Conservation (phyloP, 805 yeast genomes). For the Yarrowia sp. region DNA sequence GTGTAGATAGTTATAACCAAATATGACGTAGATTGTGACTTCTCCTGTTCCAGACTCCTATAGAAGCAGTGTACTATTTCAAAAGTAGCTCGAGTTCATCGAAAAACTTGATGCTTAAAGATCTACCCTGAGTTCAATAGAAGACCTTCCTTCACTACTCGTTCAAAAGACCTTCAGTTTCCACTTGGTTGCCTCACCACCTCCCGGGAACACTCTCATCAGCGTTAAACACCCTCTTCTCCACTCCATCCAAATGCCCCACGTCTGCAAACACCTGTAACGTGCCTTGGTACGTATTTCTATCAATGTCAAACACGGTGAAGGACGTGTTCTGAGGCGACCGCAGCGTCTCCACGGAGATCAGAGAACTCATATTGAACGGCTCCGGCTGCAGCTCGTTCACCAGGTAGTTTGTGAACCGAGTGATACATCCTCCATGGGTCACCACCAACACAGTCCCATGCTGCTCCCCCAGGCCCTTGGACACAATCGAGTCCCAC, state of each 20-base stretch:
- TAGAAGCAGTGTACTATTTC: no score
- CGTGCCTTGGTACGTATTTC: conserved; percentile 42
- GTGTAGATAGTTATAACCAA: not conserved
- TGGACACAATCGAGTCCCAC: conserved; percentile 55
- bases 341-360: conserved; percentile 54
- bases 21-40: no score
- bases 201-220: conserved; percentile 15
- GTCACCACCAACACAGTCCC: conserved; percentile 61
- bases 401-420: conserved; percentile 61
- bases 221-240: conserved; percentile 15
- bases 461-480: conserved; percentile 49
- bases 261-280: conserved; percentile 28
- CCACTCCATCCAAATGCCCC: conserved; percentile 2
- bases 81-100: no score
- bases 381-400: conserved; percentile 46
- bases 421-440: conserved; percentile 83
- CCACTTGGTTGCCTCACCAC: not conserved
- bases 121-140: no score
- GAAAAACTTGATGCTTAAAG: no score
- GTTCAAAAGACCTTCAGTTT: no score
- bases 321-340: conserved; percentile 81
- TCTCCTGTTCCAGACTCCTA: no score
- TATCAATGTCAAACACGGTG: conserved; percentile 66
- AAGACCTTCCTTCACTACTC: no score
- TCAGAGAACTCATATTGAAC: conserved; percentile 53